These are phyloP conservation scores for Penicillium lagena DNA, from an alignment of 495 filamentous ascomycete species.

Conservation along the genomic window DNA sequence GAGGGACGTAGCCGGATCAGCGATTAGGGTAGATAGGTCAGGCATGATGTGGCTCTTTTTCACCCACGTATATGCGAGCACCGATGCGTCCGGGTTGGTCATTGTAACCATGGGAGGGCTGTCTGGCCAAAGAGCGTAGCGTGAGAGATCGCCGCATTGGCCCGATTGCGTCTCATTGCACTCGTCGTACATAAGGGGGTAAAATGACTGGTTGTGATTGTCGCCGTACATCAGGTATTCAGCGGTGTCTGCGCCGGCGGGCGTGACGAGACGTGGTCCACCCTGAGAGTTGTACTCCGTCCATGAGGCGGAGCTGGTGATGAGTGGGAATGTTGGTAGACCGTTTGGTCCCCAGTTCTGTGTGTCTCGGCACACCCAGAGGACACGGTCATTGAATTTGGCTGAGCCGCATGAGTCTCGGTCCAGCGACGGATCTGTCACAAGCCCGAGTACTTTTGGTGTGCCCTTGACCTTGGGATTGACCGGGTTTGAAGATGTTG, in stretches of 20 bases:
- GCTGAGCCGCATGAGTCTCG: constrained; percentile 24
- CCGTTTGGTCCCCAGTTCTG: constrained; percentile 11
- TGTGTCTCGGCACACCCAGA: constrained; percentile 26
- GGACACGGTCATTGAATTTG: constrained; percentile 12
- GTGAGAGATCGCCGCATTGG: constrained; percentile 14
- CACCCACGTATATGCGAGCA: constrained; percentile 23
- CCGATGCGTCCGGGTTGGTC: constrained; percentile 4
- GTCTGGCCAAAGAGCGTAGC: constrained; percentile 23
- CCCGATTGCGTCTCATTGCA: constrained; percentile 16
- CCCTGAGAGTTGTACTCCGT: constrained; percentile 1
- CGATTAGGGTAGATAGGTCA: constrained; percentile 9
- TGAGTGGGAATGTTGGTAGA: constrained; percentile 8
- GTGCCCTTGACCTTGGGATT: constrained; percentile 2
- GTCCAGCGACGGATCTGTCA: constrained; percentile 20
- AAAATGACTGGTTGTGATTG: constrained; percentile 16
- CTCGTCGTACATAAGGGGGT: constrained; percentile 10
- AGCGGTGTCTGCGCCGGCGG: too few species aligned
- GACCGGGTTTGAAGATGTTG: too few species aligned
- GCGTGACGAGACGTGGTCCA: neutral
- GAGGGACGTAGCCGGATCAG: constrained; percentile 13
- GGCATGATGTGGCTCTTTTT: constrained; percentile 14
- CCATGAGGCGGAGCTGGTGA: constrained; percentile 20
- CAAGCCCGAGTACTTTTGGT: constrained; percentile 16
- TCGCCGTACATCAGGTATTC: constrained; percentile 9
- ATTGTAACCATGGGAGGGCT: constrained; percentile 18